These are phyloP conservation scores for Aspergillus diversus DNA, from an alignment of 495 filamentous ascomycete genomes.

Conservation along the genomic window DNA sequence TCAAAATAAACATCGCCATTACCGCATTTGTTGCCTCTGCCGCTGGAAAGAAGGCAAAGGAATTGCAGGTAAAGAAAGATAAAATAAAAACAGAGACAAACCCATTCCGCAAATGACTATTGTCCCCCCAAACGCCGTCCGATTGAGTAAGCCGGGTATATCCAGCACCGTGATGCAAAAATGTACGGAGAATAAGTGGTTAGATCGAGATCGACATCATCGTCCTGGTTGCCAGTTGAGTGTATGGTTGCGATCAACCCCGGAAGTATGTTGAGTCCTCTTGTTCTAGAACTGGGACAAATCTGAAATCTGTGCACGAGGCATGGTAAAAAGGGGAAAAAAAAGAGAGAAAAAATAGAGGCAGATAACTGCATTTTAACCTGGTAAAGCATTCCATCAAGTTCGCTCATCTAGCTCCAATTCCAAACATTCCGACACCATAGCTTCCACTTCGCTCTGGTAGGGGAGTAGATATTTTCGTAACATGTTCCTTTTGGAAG, in stretches of 20 bases:
- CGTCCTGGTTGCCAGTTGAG: conserved; percentile 19
- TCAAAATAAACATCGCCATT: conserved; percentile 8
- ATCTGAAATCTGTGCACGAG: conserved; percentile 22
- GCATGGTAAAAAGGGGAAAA: conserved; percentile 19
- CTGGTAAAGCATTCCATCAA: conserved; percentile 20
- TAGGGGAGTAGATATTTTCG: conserved; percentile 48
- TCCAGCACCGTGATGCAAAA: conserved; percentile 59
- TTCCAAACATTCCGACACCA: conserved; percentile 53
- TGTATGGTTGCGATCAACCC: conserved; percentile 18
- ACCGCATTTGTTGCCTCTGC: conserved; percentile 11
- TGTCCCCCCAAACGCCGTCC: conserved; percentile 49
- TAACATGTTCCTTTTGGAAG: conserved; percentile 44
- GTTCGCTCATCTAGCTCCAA: conserved; percentile 45
- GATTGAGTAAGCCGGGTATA: conserved; percentile 56
- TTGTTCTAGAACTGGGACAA: conserved; percentile 25
- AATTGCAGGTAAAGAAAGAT: conserved; percentile 11
- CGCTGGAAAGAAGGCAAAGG: conserved; percentile 4
- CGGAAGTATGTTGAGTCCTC: background rate
- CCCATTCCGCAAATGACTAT: conserved; percentile 35
- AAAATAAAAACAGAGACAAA: conserved; percentile 24
- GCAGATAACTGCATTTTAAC: conserved; percentile 27
- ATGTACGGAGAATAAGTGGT: conserved; percentile 47
- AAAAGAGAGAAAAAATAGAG: conserved; percentile 19
- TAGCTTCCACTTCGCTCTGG: conserved; percentile 51
- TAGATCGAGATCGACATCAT: conserved; percentile 24